Evolutionary conservation across 495 filamentous ascomycete genomes (phyloP), one percentile per base, ranked within the genome.

Genomic region (Schizothecium vesticola): DNA sequence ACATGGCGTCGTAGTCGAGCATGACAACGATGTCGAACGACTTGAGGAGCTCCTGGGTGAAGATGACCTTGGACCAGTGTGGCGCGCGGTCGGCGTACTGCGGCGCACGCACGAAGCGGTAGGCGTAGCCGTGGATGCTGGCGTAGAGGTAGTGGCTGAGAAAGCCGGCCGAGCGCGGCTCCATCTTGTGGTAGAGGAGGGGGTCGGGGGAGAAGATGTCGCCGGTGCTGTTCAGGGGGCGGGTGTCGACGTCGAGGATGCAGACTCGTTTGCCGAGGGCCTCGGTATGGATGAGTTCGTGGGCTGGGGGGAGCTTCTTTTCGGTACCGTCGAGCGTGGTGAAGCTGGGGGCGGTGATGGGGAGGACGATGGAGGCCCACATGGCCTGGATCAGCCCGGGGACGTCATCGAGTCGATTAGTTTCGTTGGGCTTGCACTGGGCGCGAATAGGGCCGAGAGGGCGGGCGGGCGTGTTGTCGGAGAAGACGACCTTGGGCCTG

Each of bases 41-140:
- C 60, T 79, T 74, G 55, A 85, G 75, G 1, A 79, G 72, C 63
- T 83, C 76, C 59, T 74, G 73, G 59, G 84, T 83, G 60, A 80
- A 79, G 51, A 82, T 73, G 43, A 84, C 79, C 73, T 85, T 85
- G 64, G 77, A 74, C 83, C 84, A 86, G 56, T 83, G 83, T 43
- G 77, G 76, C 28, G 75, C 78, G 59, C 78, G 76, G 57, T 77
- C 76, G 10, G 33, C n/a, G 68, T 74, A 77, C 28, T 70, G 57
- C 11, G 74, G 75, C 10, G 77, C 73, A 16, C 76, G 77, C 64
- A 85, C 73, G 55, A 85, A 80, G 67, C 83, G 80, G 78, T 86
- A 86, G 65, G 83, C 79, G 77, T 86, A 85, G 67, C 82, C 82
- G 72, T 86, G 84, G 58, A 86, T 82, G 62, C 69, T 75, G 55